Conservation (phyloP, 441 rosid genomes). For the Syzygium syzygioides region DNA sequence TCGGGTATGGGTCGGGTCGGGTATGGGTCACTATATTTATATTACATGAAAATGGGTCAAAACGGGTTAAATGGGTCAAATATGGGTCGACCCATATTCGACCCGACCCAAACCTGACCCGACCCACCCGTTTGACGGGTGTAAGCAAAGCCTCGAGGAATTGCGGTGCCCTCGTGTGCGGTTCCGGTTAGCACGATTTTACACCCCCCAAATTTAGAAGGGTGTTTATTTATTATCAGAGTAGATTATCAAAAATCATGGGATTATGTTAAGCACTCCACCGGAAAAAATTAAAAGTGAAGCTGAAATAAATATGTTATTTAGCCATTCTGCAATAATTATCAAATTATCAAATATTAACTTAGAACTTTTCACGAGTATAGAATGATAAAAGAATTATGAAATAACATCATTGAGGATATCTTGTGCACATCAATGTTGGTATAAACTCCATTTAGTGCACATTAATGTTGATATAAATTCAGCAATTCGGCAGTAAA, state of each 20-base stretch:
- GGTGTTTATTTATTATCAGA: neutral
- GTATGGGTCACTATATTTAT: no score
- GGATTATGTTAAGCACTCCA: neutral
- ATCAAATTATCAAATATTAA: neutral
- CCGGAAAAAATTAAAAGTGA: neutral
- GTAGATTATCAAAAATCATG: neutral
- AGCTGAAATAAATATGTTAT: neutral
- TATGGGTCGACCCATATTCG: no score
- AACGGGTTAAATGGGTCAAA: no score
- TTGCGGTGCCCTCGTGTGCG: neutral
- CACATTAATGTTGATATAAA: neutral
- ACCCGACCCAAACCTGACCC: no score
- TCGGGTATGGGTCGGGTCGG: no score
- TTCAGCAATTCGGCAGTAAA: no score
- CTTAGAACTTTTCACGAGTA: neutral
- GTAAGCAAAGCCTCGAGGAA: neutral
- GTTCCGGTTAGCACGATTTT: rapidly evolving
- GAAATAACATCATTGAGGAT: neutral
- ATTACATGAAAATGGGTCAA: no score
- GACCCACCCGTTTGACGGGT: no score
- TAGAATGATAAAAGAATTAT: neutral
- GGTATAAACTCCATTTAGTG: neutral
- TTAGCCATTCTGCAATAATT: neutral
- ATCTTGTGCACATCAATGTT: neutral
- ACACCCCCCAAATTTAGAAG: neutral